Percentiles rank a stretch among this genome's conserved stretches.
Conservation (phyloP, 192 early-diverging fungal genomes). For the Diversispora eburnea region DNA sequence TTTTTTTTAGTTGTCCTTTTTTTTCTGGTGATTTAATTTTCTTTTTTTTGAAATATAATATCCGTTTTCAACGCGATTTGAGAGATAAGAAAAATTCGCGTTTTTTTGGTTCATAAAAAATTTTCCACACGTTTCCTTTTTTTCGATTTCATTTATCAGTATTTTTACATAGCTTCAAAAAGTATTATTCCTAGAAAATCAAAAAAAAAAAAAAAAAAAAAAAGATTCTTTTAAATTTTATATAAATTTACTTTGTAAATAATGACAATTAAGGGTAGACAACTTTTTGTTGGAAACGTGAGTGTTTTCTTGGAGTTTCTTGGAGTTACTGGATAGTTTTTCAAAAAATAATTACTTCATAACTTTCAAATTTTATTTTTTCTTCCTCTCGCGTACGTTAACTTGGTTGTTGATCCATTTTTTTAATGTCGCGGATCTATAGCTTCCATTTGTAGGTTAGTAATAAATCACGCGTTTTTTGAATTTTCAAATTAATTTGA, state of each 20-base stretch:
- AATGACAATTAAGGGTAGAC: constrained; percentile 39
- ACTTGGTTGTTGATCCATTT: neutral
- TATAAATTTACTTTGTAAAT: constrained; percentile 10
- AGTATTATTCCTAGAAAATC: neutral
- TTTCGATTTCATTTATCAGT: neutral
- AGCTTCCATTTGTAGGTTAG: constrained; percentile 30
- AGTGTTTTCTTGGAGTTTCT: constrained; percentile 17
- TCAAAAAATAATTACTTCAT: neutral
- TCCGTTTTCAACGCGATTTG: too few relatives aligned
- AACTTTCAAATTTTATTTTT: neutral
- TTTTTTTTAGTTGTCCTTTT: too few relatives aligned
- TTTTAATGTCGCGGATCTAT: neutral
- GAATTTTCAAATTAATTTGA: neutral
- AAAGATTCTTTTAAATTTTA: neutral
- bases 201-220: constrained; percentile 2
- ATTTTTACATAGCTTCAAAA: neutral
- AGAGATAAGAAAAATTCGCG: too few relatives aligned
- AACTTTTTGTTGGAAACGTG: constrained; percentile 72
- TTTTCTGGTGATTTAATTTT: too few relatives aligned
- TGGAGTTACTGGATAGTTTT: neutral
- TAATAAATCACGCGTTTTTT: constrained; percentile 12
- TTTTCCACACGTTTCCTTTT: neutral
- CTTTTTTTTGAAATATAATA: too few relatives aligned
- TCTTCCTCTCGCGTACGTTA: neutral
- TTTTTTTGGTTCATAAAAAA: too few relatives aligned